Base-by-base conservation (phyloP, 2,329 filamentous ascomycete genomes). In the Dryadomyces quercivorus region DNA sequence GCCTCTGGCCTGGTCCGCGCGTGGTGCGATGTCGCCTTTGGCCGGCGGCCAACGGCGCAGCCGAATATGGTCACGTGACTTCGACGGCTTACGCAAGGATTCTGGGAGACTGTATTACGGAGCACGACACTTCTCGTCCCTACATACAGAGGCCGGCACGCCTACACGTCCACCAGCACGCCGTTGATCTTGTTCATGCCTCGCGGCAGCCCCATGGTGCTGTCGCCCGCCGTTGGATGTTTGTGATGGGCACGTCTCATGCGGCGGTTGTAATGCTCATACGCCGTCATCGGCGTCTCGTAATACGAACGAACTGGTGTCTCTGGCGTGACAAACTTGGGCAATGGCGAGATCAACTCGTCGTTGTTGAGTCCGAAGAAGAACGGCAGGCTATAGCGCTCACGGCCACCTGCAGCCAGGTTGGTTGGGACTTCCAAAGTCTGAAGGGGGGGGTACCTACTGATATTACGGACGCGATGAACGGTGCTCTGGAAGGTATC, bases 381-480 rank as follows among this genome's bases (percentile, higher is more conserved):
- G 13, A 54, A 54, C 10, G 52, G 52, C 21, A 54, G 20, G 8
- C 18, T 31, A 45, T 54, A 54, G 18, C 45, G 52, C 10, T 40
- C 45, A 21, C 38, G 45, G 36, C 45, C 51, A 16, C 42, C 42
- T n/a, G 16, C 22, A 21, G 36, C 10, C 15, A 12, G 9, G 26
- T 31, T 31, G 26, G 26, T 31, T 31, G 36, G 10, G 36, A n/a
- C n/a, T n/a, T n/a, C n/a, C n/a, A n/a, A n/a, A n/a, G n/a, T n/a
- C n/a, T n/a, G n/a, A n/a, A n/a, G n/a, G 12, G 36, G 9, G 10
- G 10, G 10, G 15, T 13, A 40, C 36, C 2, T 7, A 40, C 45
- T 54, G n/a, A 18, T 55, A 22, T 57, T 57, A 31, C 52, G 44
- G 18, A 57, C 55, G 26, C 55, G 42, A 20, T 55, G 55, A 18